phyloP scores from a whole-genome alignment of 2,329 filamentous ascomycete genomes.

The Trichoderma oligosporum region DNA sequence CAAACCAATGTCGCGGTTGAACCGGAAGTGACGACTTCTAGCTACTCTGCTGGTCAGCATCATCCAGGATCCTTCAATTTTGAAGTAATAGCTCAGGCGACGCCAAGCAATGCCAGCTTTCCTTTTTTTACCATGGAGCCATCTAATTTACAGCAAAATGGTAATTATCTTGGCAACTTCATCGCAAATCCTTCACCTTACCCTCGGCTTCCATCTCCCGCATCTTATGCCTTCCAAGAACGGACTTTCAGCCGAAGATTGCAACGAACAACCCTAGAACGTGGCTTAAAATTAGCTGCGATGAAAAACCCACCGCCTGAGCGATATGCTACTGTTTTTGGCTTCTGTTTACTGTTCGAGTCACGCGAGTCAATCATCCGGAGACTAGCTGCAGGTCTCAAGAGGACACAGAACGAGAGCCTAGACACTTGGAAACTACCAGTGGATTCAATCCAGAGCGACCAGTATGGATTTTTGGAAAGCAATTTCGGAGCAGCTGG shows the following conservation, averaged over 20 bases:
- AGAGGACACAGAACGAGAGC: slow-evolving; percentile 35
- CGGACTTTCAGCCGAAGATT: slow-evolving; percentile 66
- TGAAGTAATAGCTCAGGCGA: slow-evolving; percentile 50
- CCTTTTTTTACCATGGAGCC: slow-evolving; percentile 34
- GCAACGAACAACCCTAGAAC: slow-evolving; percentile 62
- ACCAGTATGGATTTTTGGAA: slow-evolving; percentile 59
- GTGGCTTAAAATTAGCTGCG: slow-evolving; percentile 55
- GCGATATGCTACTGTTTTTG: slow-evolving; percentile 58
- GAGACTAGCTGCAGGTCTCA: slow-evolving; percentile 37
- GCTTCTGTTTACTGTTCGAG: slow-evolving; percentile 64
- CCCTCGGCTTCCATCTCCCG: slow-evolving; percentile 41
- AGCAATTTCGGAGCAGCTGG: slow-evolving; percentile 8
- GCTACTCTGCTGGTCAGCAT: slow-evolving; percentile 5
- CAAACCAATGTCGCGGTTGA: slow-evolving; percentile 1
- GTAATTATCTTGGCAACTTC: slow-evolving; percentile 19
- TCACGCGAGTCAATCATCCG: slow-evolving; percentile 45
- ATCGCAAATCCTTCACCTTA: slow-evolving; percentile 30
- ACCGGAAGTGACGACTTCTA: background rate
- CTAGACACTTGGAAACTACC: slow-evolving; percentile 59
- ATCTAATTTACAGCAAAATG: slow-evolving; percentile 20
- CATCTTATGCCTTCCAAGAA: slow-evolving; percentile 60
- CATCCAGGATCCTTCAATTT: slow-evolving; percentile 30
- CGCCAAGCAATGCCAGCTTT: slow-evolving; percentile 52
- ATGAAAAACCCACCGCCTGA: slow-evolving; percentile 46
- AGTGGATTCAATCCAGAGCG: slow-evolving; percentile 63